Evolutionary conservation across 768 basidiomycete species (phyloP), one percentile per base, ranked within the genome.

Genomic region (Ephemerocybe angulata): DNA sequence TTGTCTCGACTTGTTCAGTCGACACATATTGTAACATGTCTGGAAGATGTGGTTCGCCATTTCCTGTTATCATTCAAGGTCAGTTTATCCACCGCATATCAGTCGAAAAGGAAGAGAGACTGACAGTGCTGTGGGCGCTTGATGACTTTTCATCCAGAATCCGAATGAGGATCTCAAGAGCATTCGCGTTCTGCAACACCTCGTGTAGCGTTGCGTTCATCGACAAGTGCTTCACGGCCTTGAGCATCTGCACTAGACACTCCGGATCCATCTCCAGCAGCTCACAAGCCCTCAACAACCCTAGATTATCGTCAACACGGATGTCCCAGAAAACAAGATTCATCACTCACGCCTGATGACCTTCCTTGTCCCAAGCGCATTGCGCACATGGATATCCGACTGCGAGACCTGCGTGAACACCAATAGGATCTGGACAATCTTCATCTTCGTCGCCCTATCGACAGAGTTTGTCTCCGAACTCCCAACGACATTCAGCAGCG

Each of bases 331-430:
- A 22, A 31, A 30, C 56, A 19, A 13, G 33, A 33, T 35, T 46
- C 33, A 38, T 7, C 22, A 69, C 93, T 74, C 64, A 98, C 96
- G 85, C 65, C 91, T 79, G 38, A 97, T 79, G 53, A 97, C 89
- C 66, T 90, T 91, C 58, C 97, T 76, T 2, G 88, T 93, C 1
- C 93, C 94, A 57, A 99, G 76, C 4, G 94, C 94, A 67, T 92
- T 93, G 37, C 93, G 83, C 4, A 98, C 92, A 65, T 96, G 90
- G 43, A 87, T 85, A 68, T 99, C 96, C 15, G 88, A 90, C 64
- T 98, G 96, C n/a, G 93, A 90, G 3, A 93, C 93, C 65, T 98
- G 94, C 51, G 90, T 93, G 71, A 98, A 98, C 11, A 98, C 87
- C 53, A 92, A 70, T 44, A 94, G 62, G 59, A 97, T 90, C 63